Evolutionary conservation across 257 asterid genomes (phyloP), one percentile per base, ranked within the genome.

Genomic region (Penstemon barbatus): DNA sequence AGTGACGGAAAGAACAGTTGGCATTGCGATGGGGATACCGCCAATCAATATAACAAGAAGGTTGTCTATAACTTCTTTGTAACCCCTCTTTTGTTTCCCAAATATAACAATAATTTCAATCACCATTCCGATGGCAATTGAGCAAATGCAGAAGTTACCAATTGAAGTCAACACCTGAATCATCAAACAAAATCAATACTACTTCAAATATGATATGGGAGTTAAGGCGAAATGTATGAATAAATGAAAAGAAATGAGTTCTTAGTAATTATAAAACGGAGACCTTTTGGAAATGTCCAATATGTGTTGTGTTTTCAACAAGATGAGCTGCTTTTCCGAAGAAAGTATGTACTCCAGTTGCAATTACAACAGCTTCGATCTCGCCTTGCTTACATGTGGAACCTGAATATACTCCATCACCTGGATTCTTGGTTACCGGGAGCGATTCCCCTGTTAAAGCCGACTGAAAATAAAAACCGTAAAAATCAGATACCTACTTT

Each of bases 11-110:
- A 88, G 77, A 33, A 88, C 96, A 0, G 96, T 88, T 3, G 96
- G 96, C 96, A 88, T 88, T 44, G 96, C 96, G n/a, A 88, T 88
- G 11, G 96, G 96, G 45, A 88, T 86, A 0, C 96, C 96, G 3
- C 96, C 93, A 4, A 88, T 88, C 71, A 88, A 77, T 48, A 88
- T 85, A 11, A 88, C 96, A 69, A 88, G 79, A 5, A 88, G 83
- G 60, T 88, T 88, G 18, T 84, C 93, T 53, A 88, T 81, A 7
- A 85, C 96, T 49, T 86, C 85, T 7, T 86, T 76, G 56, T 82
- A 82, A 49, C 66, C 63, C 10, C 96, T 66, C 57, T 73, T 81
- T 66, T 88, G 96, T 57, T 75, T 77, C 18, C 83, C 90, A 55
- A 74, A 85, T 72, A 89, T 82, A 63, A 86, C 92, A 61, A 87